Conservation (phyloP, 2,329 filamentous ascomycete genomes). For the Calonectria ilicicola region DNA sequence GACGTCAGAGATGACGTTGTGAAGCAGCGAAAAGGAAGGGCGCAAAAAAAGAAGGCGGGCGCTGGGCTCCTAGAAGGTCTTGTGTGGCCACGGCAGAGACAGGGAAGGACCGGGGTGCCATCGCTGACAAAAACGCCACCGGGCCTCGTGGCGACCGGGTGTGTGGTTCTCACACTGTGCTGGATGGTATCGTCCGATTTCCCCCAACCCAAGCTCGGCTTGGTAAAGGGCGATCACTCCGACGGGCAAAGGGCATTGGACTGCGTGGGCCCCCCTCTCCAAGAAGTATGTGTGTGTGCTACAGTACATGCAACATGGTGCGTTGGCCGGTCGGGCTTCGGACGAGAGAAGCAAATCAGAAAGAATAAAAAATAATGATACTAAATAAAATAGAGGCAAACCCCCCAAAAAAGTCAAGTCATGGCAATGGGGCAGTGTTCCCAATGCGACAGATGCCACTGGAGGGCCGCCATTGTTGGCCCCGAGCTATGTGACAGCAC, state of each 20-base stretch:
- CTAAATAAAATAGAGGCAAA: neutral
- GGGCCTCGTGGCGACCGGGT: conserved; percentile 4
- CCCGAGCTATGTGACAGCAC: neutral
- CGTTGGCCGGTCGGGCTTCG: conserved; percentile 11
- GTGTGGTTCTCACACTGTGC: conserved; percentile 33
- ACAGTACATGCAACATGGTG: neutral
- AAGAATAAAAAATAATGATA: no score
- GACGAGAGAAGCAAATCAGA: conserved; percentile 3
- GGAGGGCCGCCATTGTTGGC: neutral
- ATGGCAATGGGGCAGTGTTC: neutral
- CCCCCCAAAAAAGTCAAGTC: neutral
- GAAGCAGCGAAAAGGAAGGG: conserved; percentile 52
- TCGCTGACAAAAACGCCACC: conserved; percentile 28
- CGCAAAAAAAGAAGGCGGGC: conserved; percentile 50
- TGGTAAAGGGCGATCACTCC: conserved; percentile 13
- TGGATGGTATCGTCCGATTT: conserved; percentile 43
- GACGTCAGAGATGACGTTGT: conserved; percentile 64
- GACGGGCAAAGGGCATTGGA: conserved; percentile 6
- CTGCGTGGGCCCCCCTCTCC: conserved; percentile 5
- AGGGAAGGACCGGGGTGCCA: conserved; percentile 25
- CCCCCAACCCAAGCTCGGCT: conserved; percentile 26
- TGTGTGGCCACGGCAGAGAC: conserved; percentile 30
- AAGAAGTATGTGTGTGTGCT: neutral
- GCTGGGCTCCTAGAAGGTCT: conserved; percentile 45
- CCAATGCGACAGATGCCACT: neutral